Evolutionary conservation across 192 early-diverging fungal species (phyloP).

Genomic region (Chytriomyces sp.): DNA sequence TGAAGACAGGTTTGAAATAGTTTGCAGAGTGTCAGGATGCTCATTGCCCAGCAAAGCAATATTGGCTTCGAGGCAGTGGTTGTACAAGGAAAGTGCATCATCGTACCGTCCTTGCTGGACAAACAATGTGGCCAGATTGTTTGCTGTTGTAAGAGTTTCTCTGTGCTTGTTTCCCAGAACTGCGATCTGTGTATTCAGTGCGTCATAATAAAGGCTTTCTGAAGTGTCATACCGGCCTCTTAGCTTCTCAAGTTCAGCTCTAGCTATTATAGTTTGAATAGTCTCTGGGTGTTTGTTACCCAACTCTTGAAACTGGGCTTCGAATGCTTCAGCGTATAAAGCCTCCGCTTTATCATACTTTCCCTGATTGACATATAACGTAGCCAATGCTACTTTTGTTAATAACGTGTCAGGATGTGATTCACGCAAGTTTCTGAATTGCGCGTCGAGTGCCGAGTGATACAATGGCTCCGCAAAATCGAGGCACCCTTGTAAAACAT

Average conservation of each 20-base stretch:
- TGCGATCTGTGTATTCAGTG: background rate
- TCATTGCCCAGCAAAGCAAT: background rate
- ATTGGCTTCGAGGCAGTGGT: slow-evolving; percentile 12
- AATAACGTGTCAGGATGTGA: background rate
- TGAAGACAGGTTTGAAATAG: background rate
- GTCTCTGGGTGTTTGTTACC: background rate
- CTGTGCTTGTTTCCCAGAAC: background rate
- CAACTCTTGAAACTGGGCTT: background rate
- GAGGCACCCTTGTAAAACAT: background rate
- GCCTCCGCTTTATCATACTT: background rate
- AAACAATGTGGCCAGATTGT: background rate
- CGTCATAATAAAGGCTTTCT: background rate
- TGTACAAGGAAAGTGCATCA: slow-evolving; percentile 1
- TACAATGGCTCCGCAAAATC: background rate
- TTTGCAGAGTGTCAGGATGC: background rate
- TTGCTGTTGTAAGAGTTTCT: background rate
- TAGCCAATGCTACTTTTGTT: background rate
- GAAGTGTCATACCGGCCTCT: background rate
- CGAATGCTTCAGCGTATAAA: background rate
- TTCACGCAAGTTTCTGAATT: background rate
- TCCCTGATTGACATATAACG: background rate
- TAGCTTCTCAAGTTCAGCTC: background rate
- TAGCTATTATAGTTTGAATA: background rate
- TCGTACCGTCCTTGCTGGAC: slow-evolving; percentile 27
- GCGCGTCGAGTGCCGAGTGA: background rate